Conservation (phyloP, 306 rosid species). For the Lathyrus sativus region DNA sequence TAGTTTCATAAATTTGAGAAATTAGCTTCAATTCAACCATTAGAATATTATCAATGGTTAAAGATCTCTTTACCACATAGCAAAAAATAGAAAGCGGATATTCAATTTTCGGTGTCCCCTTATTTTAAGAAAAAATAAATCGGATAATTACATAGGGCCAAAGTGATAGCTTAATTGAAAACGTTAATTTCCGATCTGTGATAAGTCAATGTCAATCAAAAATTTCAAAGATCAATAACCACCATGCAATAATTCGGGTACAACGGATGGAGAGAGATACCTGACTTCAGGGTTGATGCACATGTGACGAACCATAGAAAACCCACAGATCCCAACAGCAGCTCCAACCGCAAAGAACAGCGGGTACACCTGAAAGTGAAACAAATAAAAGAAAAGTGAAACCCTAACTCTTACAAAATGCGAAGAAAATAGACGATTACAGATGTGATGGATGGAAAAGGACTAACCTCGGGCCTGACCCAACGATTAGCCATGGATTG, state of each 20-base stretch:
- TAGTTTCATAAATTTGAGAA: neutral
- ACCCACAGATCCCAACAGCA: constrained; percentile 87
- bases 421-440: neutral
- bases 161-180: neutral
- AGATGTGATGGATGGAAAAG: neutral
- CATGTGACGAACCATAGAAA: constrained; percentile 71
- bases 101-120: neutral
- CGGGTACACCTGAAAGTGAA: constrained; percentile 70
- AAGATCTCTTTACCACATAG: neutral
- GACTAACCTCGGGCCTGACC: constrained; percentile 55
- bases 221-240: neutral
- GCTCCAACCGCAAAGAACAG: constrained; percentile 80
- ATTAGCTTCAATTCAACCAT: neutral
- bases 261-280: constrained; percentile 38
- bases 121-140: neutral
- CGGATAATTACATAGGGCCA: neutral
- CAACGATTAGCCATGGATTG: constrained; percentile 54
- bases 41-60: neutral
- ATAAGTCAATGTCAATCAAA: neutral
- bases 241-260: neutral
- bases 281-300: constrained; percentile 96
- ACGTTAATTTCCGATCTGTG: neutral
- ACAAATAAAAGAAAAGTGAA: neutral
- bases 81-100: constrained; percentile 5
- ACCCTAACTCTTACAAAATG: neutral